Conservation (phyloP, 2,329 filamentous ascomycete species). For the Xylariales sp. region DNA sequence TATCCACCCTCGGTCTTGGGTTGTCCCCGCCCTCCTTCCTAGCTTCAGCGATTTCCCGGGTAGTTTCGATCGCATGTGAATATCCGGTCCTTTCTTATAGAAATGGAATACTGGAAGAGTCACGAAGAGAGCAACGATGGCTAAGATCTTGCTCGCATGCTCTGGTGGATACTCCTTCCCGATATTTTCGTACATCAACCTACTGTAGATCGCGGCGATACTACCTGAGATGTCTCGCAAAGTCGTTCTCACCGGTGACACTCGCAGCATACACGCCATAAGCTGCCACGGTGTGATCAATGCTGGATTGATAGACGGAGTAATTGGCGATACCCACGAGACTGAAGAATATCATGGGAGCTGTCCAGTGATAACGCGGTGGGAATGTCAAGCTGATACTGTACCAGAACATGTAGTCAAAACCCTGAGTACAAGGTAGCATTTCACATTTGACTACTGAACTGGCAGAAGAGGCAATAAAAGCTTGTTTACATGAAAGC, state of each 20-base stretch:
- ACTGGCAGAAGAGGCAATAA: not conserved
- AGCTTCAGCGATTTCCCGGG: constrained; percentile 17
- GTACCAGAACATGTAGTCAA: constrained; percentile 2
- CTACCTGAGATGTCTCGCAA: constrained; percentile 59
- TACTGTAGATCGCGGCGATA: constrained; percentile 53
- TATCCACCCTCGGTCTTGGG: constrained; percentile 5
- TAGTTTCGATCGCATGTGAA: constrained; percentile 50
- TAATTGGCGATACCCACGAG: constrained; percentile 58
- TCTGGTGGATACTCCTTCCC: constrained; percentile 37
- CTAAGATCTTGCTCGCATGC: constrained; percentile 48
- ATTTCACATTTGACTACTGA: too few relatives aligned
- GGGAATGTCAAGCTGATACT: constrained; percentile 17
- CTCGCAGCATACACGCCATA: constrained; percentile 60
- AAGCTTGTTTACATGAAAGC: too few relatives aligned
- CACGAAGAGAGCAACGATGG: constrained; percentile 41
- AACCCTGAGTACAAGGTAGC: not conserved
- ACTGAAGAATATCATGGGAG: constrained; percentile 51
- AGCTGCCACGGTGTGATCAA: constrained; percentile 61
- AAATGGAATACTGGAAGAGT: constrained; percentile 50
- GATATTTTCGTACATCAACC: constrained; percentile 44
- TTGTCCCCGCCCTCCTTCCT: constrained; percentile 5
- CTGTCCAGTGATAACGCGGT: constrained; percentile 45
- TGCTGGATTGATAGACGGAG: constrained; percentile 58
- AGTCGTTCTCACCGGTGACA: constrained; percentile 60
- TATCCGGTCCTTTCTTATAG: constrained; percentile 48